phyloP scores from a whole-genome alignment of 768 basidiomycete genomes.

The Pholiota molesta region DNA sequence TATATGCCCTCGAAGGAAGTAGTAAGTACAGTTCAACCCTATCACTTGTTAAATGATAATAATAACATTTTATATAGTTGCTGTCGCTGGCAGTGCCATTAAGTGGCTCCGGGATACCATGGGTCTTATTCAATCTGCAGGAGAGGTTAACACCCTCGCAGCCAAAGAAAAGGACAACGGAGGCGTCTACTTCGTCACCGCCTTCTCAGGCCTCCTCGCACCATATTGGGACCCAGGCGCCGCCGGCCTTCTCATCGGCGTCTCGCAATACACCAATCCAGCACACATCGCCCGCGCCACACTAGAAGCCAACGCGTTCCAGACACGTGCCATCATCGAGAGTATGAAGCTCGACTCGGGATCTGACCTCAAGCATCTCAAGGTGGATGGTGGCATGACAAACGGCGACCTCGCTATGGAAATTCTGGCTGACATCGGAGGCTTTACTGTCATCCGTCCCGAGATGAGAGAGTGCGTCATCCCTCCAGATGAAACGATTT shows the following conservation, averaged over 20 bases:
- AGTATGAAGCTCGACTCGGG: conserved; percentile 93
- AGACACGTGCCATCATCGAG: conserved; percentile 93
- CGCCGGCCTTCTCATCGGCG: conserved; percentile 81
- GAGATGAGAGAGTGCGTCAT: conserved; percentile 91
- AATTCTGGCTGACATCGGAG: conserved; percentile 86
- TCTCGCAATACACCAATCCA: conserved; percentile 88
- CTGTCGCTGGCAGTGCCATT: conserved; percentile 93
- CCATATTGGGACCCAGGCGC: conserved; percentile 98
- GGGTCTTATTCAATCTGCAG: conserved; percentile 75
- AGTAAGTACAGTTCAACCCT: conserved; percentile 59
- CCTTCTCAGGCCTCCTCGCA: conserved; percentile 93
- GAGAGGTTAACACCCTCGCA: conserved; percentile 86
- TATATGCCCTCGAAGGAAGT: conserved; percentile 94
- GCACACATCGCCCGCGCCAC: conserved; percentile 94
- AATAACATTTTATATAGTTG: conserved; percentile 50
- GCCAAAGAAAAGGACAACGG: conserved; percentile 76
- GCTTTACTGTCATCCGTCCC: conserved; percentile 89
- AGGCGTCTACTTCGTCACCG: conserved; percentile 96
- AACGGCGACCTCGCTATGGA: conserved; percentile 90
- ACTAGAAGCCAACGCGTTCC: conserved; percentile 94
- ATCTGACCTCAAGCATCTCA: conserved; percentile 78
- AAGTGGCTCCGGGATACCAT: conserved; percentile 97
- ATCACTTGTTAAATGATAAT: neutral
- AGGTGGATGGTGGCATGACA: conserved; percentile 99
- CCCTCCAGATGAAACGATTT: neutral